Evolutionary conservation across 345 rosid species (phyloP), one percentile per base, ranked within the genome.

Genomic region (Linum trigynum): DNA sequence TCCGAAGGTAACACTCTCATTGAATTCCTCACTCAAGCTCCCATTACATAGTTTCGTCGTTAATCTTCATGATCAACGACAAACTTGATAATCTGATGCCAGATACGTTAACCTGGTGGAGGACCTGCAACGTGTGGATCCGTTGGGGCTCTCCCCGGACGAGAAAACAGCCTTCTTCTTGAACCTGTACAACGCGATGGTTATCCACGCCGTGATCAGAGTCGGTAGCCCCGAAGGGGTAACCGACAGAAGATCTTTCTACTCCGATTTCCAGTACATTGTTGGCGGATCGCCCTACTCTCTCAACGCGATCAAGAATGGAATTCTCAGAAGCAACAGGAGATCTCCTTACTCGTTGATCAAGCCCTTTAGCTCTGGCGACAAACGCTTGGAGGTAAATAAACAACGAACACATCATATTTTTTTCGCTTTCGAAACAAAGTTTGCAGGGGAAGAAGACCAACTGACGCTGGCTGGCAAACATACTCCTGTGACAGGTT

Each of bases 111-210:
- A 83, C 69, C 63, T 86, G 80, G 79, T 61, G 55, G 80, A 82
- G 74, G 87, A 90, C 56, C 81, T 94, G 55, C 99, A 94, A 40
- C 81, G 99, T 74, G 76, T 90, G 68, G 80, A 90, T 74, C 75
- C 88, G 37, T 4, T 48, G 4, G 74, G 69, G 65, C 80, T 90
- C 45, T 75, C 88, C 2, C 67, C 67, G 3, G 76, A 83, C 32
- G 96, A 90, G 77, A 88, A 77, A 70, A 69, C 85, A 67, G 82
- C 95, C 1, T 88, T 94, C 78, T 94, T 90, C 74, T 61, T 94
- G 76, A 94, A 94, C 77, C 71, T 94, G 74, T 75, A 90, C 75
- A 90, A 94, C 59, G 92, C 97, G 38, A 94, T 94, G 99, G 88
- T 83, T 59, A 88, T 94, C 67, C 97, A 94, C 76, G 96, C 95